Evolutionary conservation across 2,329 filamentous ascomycete species (phyloP).

Genomic region (Pseudogymnoascus sp.): DNA sequence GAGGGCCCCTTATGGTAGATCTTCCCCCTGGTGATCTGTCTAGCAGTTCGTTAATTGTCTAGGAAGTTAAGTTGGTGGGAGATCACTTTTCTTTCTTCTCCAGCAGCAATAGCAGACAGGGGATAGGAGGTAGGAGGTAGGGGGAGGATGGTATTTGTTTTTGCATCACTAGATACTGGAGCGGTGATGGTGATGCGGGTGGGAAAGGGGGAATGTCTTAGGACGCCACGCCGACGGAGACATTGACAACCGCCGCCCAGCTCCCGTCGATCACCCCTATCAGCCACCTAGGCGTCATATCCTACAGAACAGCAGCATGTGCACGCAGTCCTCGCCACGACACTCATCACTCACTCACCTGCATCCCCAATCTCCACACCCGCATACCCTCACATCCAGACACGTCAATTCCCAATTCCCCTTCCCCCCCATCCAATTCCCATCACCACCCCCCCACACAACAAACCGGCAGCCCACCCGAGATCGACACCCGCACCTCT

Average conservation of each 20-base stretch:
- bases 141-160: not conserved
- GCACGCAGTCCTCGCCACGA: not conserved
- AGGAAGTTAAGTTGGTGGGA: not conserved
- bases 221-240: not conserved
- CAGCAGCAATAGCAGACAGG: not conserved
- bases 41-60: not conserved
- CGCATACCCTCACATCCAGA: not conserved
- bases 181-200: not conserved
- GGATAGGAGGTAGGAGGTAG: not conserved
- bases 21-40: too few relatives aligned
- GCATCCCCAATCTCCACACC: not conserved
- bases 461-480: not conserved
- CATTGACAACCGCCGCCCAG: too few relatives aligned
- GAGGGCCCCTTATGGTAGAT: too few relatives aligned
- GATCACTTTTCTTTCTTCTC: not conserved
- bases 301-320: not conserved
- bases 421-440: not conserved
- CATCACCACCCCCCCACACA: not conserved
- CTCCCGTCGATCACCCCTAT: too few relatives aligned
- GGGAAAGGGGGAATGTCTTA: not conserved
- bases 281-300: too few relatives aligned
- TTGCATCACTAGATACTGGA: not conserved
- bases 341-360: not conserved
- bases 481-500: constrained; percentile 1
- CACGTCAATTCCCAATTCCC: not conserved